Evolutionary conservation across 2,329 filamentous ascomycete genomes (phyloP), one percentile per base, ranked within the genome.

Genomic region (Monilinia laxa): DNA sequence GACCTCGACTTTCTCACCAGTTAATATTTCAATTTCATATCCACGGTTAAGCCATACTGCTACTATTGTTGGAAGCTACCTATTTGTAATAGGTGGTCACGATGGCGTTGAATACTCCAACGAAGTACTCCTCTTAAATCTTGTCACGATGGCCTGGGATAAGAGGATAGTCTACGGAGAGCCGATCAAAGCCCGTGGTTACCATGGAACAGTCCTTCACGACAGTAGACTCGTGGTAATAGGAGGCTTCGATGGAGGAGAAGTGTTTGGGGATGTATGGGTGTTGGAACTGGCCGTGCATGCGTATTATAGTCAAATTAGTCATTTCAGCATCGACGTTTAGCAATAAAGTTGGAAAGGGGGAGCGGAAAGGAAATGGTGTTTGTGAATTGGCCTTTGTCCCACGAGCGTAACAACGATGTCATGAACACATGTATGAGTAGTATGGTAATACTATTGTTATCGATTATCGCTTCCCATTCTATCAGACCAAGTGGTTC

Each of bases 131-230:
- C 79, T 90, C 62, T 81, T 90, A 42, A 90, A 90, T 74, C 81
- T 90, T 7, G 87, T 90, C 45, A 90, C 87, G 52, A 90, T 90
- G 88, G 84, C 86, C n/a, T 90, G 88, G 88, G 88, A 90, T 74
- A 84, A 82, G 74, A 81, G 88, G 68, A 84, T 81, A 69, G 85
- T 89, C 11, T 90, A 90, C 73, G 87, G 87, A 28, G 77, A 84
- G 69, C 82, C 85, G 14, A 87, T 87, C 0, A 85, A 81, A 72
- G 86, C 86, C 12, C 80, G 88, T 67, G 88, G 88, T 0, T 90
- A 90, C 75, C 88, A 90, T 75, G 85, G 86, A 60, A 82, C 87
- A 0, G 84, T 89, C 20, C 78, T 90, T 53, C 84, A 90, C 73
- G 88, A 90, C 75, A 87, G 85, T 71, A 81, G 88, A 60, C 77